A percentile compares a stretch with the other conserved stretches of the same genome.
Conservation (phyloP, 352 stramenopile genomes). For the Phytopythium oedochilum region DNA sequence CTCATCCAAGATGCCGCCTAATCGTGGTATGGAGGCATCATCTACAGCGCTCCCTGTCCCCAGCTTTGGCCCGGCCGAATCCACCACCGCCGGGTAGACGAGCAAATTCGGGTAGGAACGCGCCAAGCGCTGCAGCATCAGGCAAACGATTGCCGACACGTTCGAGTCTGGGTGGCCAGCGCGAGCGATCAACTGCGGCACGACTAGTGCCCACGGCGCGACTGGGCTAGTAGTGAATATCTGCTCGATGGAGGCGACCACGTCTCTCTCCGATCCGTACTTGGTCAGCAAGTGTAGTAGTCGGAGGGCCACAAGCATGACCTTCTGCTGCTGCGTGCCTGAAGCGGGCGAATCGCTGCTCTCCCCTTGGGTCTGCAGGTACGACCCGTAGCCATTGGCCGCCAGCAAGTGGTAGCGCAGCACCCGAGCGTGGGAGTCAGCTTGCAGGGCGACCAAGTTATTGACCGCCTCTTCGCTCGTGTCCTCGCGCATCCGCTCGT, state of each 20-base stretch:
- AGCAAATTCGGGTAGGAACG: slow-evolving; percentile 55
- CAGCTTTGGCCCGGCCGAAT: slow-evolving; percentile 24
- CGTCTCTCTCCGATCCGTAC: slow-evolving; percentile 42
- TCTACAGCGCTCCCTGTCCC: not conserved
- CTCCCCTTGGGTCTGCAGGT: slow-evolving; percentile 15
- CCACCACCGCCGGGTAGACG: slow-evolving; percentile 73
- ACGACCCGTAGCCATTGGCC: slow-evolving; percentile 37
- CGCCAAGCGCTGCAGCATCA: slow-evolving; percentile 62
- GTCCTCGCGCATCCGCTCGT: slow-evolving; percentile 7
- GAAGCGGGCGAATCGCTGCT: not conserved
- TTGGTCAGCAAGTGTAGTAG: slow-evolving; percentile 62
- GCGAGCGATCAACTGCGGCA: slow-evolving; percentile 72
- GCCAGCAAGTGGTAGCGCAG: slow-evolving; percentile 34
- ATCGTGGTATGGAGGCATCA: slow-evolving; percentile 15
- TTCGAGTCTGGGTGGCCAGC: slow-evolving; percentile 43
- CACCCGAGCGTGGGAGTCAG: slow-evolving; percentile 21
- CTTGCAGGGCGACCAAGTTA: slow-evolving; percentile 30
- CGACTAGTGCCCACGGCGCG: slow-evolving; percentile 51
- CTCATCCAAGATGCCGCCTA: slow-evolving; percentile 32
- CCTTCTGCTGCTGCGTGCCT: slow-evolving; percentile 16
- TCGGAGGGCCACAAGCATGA: slow-evolving; percentile 50
- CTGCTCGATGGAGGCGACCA: slow-evolving; percentile 35
- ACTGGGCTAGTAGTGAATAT: slow-evolving; percentile 48
- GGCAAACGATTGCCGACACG: slow-evolving; percentile 47
- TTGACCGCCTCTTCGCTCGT: slow-evolving; percentile 14